Evolutionary conservation across 2,329 filamentous ascomycete species (phyloP), one percentile per base, ranked within the genome.

Genomic region (Periglandula ipomoeae): DNA sequence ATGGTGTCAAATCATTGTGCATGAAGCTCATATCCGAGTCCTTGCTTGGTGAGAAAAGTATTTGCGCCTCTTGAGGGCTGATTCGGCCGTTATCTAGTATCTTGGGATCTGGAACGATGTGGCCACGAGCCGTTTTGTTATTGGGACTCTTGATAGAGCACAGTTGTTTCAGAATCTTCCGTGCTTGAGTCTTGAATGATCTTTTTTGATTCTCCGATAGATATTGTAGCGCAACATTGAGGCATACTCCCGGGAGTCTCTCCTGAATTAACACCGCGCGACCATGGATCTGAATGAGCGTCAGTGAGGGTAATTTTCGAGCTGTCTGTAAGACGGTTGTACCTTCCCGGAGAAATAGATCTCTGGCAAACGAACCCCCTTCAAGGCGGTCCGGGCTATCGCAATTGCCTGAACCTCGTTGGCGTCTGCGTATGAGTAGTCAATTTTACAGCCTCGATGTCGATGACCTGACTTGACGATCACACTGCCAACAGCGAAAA

Each of bases 321-420:
- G 26, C 5, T 24, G n/a, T 23, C 20, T 2, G 11, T n/a, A 1
- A n/a, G 7, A 27, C 24, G 13, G 30, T 49, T 35, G 20, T 59
- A 69, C 65, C 63, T 67, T 67, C 46, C 63, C 61, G 8, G 61
- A 34, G 59, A 70, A 70, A 47, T 65, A 68, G 8, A 71, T 65
- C 1, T 62, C 48, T 3, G 68, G 65, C 2, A 69, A 58, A 53
- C 52, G 61, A 5, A 68, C 50, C 7, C 58, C 52, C 5, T 52
- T 51, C 5, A 70, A 45, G 9, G 55, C 51, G 2, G 45, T 50
- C 49, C 55, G 62, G 20, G 61, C 66, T n/a, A 69, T 30, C 47
- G 52, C 46, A 52, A 58, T 59, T 20, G 65, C 68, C n/a, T 56
- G 37, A 2, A 64, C 47, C 49, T 72, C 69, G 50, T 72, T 72